These are phyloP conservation scores for Termitomyces bulborhizus DNA, from an alignment of 768 basidiomycete species.

Conservation along the genomic window DNA sequence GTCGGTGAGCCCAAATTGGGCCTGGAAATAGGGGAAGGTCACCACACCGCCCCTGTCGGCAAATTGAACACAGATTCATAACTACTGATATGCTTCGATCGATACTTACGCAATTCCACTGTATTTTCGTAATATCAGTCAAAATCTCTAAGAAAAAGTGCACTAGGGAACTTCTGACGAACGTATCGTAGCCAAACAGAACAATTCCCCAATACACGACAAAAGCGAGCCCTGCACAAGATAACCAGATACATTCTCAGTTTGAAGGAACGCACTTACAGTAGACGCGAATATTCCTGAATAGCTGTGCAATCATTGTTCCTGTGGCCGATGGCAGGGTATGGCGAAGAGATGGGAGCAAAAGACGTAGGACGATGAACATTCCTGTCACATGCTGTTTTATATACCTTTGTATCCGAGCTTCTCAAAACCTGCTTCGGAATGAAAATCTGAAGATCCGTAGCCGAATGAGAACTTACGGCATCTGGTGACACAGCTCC, in stretches of 20 bases:
- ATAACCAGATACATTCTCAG: neutral
- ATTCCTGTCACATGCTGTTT: neutral
- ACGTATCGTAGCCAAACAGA: conserved; percentile 21
- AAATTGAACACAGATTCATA: neutral
- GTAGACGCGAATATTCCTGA: conserved; percentile 18
- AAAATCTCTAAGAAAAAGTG: neutral
- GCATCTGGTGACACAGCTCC: neutral
- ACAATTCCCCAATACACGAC: conserved; percentile 20
- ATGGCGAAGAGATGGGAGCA: neutral
- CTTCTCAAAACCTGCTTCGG: neutral
- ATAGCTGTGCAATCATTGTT: neutral
- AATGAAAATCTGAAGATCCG: neutral
- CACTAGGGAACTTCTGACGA: neutral
- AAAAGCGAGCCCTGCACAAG: conserved; percentile 17
- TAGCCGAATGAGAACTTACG: neutral
- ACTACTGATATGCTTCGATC: neutral
- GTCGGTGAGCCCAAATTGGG: conserved; percentile 53
- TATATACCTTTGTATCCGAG: neutral
- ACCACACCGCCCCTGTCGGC: conserved; percentile 14
- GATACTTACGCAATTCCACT: conserved; percentile 18
- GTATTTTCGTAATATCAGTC: neutral
- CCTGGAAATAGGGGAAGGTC: conserved; percentile 45
- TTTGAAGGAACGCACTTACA: conserved; percentile 4
- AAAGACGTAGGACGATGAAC: conserved; percentile 17
- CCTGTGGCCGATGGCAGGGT: neutral